Evolutionary conservation across 768 basidiomycete genomes (phyloP), one percentile per base, ranked within the genome.

Genomic region (Boletus coccyginus): DNA sequence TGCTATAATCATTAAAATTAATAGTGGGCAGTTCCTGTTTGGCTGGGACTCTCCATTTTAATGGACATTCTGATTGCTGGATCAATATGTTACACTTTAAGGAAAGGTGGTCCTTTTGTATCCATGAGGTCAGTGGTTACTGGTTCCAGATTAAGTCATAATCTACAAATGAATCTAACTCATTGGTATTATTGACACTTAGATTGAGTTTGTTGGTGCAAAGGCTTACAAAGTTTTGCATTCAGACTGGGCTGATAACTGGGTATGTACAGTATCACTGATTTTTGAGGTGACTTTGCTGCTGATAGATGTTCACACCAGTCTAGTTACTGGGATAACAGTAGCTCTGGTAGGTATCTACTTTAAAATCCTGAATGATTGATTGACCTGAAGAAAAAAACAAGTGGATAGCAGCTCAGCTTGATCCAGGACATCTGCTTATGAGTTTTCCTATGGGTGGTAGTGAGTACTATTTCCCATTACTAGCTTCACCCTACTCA

Each of bases 181-280:
- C 27, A 36, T 27, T 3, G 0, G 31, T 46, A 0, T 21, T 24
- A 21, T 38, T 17, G 3, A 29, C 46, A 0, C 24, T 3, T 44
- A 70, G 69, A 21, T 46, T 66, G 11, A 39, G 35, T 2, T 36
- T 62, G 33, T 45, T 62, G 39, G 39, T 72, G 36, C 31, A 52
- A 35, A 66, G 27, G 19, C 44, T 70, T 0, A 42, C 33, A 48
- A 66, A 11, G 3, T 64, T 70, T 54, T 58, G 31, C 12, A 56
- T 64, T 19, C 70, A 70, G 21, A 70, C 70, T 58, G 69, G 69
- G 7, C 32, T 66, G 2, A 52, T 69, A 38, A 70, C 70, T 11
- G 46, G 66, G 69, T 58, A 46, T 52, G 46, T 46, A n/a, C n/a
- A n/a, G n/a, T n/a, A 19, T 1, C 10, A 43, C 46, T 50, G 2